Evolutionary conservation across 2,329 filamentous ascomycete genomes (phyloP).

Genomic region (Fusarium sp.): DNA sequence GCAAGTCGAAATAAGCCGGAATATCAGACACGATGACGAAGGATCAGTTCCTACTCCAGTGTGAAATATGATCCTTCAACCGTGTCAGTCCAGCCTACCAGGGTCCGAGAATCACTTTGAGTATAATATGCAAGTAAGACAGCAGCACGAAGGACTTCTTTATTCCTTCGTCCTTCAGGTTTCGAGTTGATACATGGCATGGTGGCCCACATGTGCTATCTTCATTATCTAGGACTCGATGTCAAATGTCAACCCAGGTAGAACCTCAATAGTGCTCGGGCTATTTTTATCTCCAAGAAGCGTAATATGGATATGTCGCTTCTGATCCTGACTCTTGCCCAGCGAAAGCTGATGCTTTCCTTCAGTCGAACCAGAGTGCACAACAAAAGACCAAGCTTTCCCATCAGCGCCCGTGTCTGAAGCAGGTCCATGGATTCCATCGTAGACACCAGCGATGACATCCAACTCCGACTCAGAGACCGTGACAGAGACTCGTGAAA

Average conservation of each 20-base stretch:
- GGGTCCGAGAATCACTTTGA: neutral
- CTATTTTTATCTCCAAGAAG: slow-evolving; percentile 1
- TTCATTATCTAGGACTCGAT: neutral
- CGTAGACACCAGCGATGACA: slow-evolving; percentile 5
- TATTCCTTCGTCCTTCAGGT: neutral
- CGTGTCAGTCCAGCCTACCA: neutral
- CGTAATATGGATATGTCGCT: neutral
- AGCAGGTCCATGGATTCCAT: slow-evolving; percentile 16
- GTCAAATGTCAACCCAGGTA: slow-evolving; percentile 14
- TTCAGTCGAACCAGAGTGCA: slow-evolving; percentile 14
- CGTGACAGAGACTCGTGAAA: slow-evolving; percentile 8
- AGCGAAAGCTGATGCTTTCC: slow-evolving; percentile 13
- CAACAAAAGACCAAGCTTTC: slow-evolving; percentile 11
- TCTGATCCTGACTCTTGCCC: neutral
- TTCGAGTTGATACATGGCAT: neutral
- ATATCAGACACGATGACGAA: neutral
- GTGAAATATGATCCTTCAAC: neutral
- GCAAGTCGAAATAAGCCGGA: neutral
- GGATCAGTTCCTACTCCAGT: neutral
- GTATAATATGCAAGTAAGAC: neutral
- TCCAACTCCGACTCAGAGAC: neutral
- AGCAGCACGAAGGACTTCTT: neutral
- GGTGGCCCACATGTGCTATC: neutral
- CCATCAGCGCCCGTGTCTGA: accelerated
- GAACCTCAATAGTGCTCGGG: slow-evolving; percentile 7